Evolutionary conservation across 129 eudicot species (phyloP), one percentile per base, ranked within the genome.

Genomic region (Flaveria bidentis): DNA sequence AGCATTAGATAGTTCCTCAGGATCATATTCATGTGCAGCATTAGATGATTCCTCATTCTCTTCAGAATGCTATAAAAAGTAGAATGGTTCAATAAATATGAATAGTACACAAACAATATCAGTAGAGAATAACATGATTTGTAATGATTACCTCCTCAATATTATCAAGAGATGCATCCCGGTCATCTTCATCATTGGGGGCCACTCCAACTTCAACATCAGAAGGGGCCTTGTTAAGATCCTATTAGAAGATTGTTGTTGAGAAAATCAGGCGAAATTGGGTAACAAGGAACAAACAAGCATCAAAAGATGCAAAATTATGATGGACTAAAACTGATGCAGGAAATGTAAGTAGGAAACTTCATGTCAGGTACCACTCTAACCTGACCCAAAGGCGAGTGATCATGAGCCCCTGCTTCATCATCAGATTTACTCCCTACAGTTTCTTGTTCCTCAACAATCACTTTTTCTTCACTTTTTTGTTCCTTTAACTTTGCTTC

Each of bases 381-480:
- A 65, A 90, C 98, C 98, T 90, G 84, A 13, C 67, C 70, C 16
- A 45, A 53, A 74, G 82, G 72, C 69, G 83, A 76, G 74, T 90
- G 86, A 51, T 88, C 88, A 41, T 76, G 45, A 56, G 33, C 36
- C 69, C 80, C 87, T 26, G 41, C 26, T 44, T 85, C 88, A 60
- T 87, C 86, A 13, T 80, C 55, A 76, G 86, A 71, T 65, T 84
- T 85, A 76, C 78, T 78, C 73, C 69, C 79, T 58, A 28, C 51
- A 39, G 87, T 57, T 58, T 87, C 82, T 81, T 75, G 53, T 18
- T 76, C 73, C 87, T 80, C 77, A 81, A 45, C 52, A 52, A 47
- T 83, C 82, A 60, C 86, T 73, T 78, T 73, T 72, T 85, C 86
- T 17, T 33, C 87, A 56, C 45, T 67, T 67, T 81, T 84, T 75